Base-by-base conservation (phyloP, 495 filamentous ascomycete species). In the Xanthoparmelia taractica region DNA sequence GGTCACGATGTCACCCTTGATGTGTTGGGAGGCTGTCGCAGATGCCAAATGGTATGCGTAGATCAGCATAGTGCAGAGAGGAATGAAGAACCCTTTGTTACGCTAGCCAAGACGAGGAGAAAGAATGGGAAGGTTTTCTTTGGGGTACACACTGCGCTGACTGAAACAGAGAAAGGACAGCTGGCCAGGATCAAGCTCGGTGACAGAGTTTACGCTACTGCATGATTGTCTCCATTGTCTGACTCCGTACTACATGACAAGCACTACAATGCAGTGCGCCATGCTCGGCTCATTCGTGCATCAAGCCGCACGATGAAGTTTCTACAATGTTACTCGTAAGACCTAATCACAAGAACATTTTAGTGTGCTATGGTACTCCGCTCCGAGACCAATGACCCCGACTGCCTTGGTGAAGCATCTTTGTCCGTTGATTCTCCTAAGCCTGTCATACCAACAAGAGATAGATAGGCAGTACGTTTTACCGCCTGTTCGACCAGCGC, bases 31-130 rank as follows among this genome's bases (percentile, higher is more conserved):
- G 81, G 85, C 25, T 98, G 94, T 69, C 81, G 92, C 41, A 76
- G 94, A 20, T 98, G 94, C 65, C 91, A 96, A 68, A 96, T 98
- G 90, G 87, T 98, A 17, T 97, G 93, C 71, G 82, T 97, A 52
- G 85, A 98, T 65, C 94, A 96, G 69, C 75, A 85, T 23, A 95
- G 88, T 8, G 93, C 85, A 0, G 80, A 84, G 55, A 88, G 84
- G 73, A 82, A 85, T 47, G 83, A 90, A 64, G 92, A 97, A 71
- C 94, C 94, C 0, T 95, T 94, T 72, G 82, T 89, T 2, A 96
- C 92, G 1, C 75, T 98, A 36, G 85, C 86, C 1, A 96, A 94
- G 74, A 96, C 90, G 1, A 79, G 93, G 64, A 82, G 90, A 64
- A 82, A 89, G 37, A 84, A 87, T 38, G 90, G 91, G 0, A 91